Conservation (phyloP, 1,284 basidiomycete genomes). For the Austroboletus novae-zelandiae region DNA sequence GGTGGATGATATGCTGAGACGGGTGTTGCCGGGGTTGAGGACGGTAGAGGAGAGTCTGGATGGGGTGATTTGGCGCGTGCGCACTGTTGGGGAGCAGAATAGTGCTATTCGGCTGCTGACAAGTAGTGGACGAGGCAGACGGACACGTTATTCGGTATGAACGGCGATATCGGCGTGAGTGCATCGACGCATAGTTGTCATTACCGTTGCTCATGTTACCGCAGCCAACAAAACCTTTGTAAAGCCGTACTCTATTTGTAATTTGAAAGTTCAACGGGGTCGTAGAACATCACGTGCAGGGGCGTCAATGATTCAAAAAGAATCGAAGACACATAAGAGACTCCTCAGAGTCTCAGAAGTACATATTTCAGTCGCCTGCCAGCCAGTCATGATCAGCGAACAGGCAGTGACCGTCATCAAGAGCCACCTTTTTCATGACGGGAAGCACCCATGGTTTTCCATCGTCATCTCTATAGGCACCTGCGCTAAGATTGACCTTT, state of each 20-base stretch:
- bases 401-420: slow-evolving; percentile 1
- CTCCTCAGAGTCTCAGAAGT: no score
- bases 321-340: no score
- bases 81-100: slow-evolving; percentile 4
- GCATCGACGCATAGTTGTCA: neutral
- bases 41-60: slow-evolving; percentile 22
- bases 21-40: slow-evolving; percentile 19
- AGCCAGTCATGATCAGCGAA: neutral
- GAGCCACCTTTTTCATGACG: slow-evolving; percentile 75
- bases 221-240: no score
- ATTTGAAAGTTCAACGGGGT: no score
- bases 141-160: slow-evolving; percentile 14
- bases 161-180: neutral
- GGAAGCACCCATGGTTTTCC: slow-evolving; percentile 91
- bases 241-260: no score
- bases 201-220: no score
- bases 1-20: slow-evolving; percentile 18
- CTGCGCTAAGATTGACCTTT: slow-evolving; percentile 92
- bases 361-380: slow-evolving; percentile 71
- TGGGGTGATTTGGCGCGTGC: slow-evolving; percentile 13
- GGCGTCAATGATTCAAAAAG: no score
- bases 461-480: slow-evolving; percentile 85
- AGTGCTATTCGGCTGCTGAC: neutral
- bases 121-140: slow-evolving; percentile 7
- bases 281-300: no score